Base-by-base conservation (phyloP, 129 eudicot genomes). In the Lactuca sativa region DNA sequence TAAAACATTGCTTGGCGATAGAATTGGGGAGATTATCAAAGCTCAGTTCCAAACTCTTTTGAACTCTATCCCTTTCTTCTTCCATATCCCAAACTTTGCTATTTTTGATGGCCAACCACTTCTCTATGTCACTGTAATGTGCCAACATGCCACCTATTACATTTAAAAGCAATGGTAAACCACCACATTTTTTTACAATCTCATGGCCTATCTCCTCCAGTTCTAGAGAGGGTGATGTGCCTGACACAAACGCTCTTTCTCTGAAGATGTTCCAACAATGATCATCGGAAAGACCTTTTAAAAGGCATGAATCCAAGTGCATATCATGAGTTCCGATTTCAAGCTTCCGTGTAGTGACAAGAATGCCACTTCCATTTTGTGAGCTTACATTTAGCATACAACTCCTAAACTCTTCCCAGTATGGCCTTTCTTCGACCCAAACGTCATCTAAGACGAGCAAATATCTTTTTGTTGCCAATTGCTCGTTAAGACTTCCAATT, bases 241-340 rank as follows among this genome's bases (percentile, higher is more conserved):
- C 49, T 43, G 49, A 14, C 14, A 43, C 13, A 9, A 43, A 43
- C 13, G 58, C 58, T 65, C 25, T 65, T 44, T 44, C 41, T 47
- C 30, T 47, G 48, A 65, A 65, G 21, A 65, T 65, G 37, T 10
- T 7, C 44, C 58, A 65, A 65, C 70, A 30, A 11, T 48, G 14
- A n/a, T 66, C 41, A 9, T 47, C 14, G 0, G 71, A 66, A 48
- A 49, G 58, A 30, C 12, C 47, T 48, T 48, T 9, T 4, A 66
- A 48, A 48, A 12, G 7, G 5, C 18, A 31, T 4, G 71, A 66
- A 66, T 14, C 6, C 33, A 10, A 33, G 6, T 0, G 13, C 64
- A 59, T 59, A 31, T 33, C 64, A 7, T 2, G 9, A 1, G 64
- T 59, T 59, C 64, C 64, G 21, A 59, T 33, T 13, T 59, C 43